Evolutionary conservation across 768 basidiomycete species (phyloP).

Genomic region (Rhodocollybia butyracea): DNA sequence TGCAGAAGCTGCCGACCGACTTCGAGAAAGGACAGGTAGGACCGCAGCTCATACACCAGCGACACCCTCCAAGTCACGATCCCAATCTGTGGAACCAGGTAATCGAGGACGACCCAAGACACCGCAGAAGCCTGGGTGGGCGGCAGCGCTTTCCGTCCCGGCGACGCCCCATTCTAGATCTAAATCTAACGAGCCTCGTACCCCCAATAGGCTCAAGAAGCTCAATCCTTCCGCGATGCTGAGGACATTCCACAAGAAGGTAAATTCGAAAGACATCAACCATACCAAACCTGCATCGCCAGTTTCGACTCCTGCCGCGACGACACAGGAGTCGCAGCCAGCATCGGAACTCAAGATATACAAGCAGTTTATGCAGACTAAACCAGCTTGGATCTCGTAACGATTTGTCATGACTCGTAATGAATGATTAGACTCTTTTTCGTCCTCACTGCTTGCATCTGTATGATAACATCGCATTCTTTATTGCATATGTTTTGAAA

Average conservation of each 20-base stretch:
- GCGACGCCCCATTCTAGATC: background rate
- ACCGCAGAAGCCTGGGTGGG: background rate
- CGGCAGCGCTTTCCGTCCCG: background rate
- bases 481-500: no score
- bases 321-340: background rate
- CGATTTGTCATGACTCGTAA: no score
- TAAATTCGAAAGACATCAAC: background rate
- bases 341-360: constrained; percentile 1
- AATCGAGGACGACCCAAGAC: background rate
- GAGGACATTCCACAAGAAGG: background rate
- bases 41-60: background rate
- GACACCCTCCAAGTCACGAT: background rate
- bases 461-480: no score
- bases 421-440: no score
- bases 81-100: background rate
- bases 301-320: background rate
- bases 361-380: constrained; percentile 4
- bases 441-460: no score
- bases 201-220: background rate
- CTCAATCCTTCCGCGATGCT: background rate
- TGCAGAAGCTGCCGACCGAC: background rate
- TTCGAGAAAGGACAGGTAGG: background rate
- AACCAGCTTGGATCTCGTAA: background rate
- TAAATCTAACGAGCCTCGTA: background rate
- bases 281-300: background rate